Base-by-base conservation (phyloP, 441 rosid genomes). In the Flueggea neowawraea region DNA sequence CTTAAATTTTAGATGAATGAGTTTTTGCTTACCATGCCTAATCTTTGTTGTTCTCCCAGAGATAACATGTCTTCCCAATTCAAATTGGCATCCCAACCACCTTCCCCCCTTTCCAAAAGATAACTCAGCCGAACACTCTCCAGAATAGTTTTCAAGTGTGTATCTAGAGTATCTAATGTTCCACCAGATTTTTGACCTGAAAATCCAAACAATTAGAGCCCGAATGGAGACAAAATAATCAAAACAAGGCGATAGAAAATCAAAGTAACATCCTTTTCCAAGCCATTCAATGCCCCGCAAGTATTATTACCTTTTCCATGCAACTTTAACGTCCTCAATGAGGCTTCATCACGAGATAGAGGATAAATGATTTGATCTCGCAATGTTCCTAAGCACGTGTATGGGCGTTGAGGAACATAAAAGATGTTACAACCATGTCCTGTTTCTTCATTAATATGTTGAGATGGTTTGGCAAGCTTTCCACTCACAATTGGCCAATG, bases 341-440 rank as follows among this genome's bases (percentile, higher is more conserved):
- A 82, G 51, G 98, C 99, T 79, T 92, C 97, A 76, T 87, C 90
- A 28, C 60, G 77, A 47, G 99, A 95, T 60, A 95, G 85, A 67
- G 99, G 99, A 78, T 95, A 95, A 78, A 92, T 92, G 68, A 92
- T 90, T 74, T 95, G 99, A 86, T 95, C 99, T 79, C 99, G 84
- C 76, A 95, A 78, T 68, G 98, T 95, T 65, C 99, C 99, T 71
- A 95, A 80, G 78, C 99, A 92, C 50, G 98, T 92, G 71, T 95
- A 95, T 10, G 98, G 99, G 54, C 91, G 81, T 69, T 95, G 99
- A 58, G 99, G 99, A 73, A 95, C 87, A 71, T 92, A 95, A 73
- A 92, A 95, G 63, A 92, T 82, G 56, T 86, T 89, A 62, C 87
- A 80, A 57, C 91, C 89, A 53, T 74, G 71, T 74, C 83, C 87